phyloP scores from a whole-genome alignment of 116 monocot genomes.

The Papilionanthe hybrid region DNA sequence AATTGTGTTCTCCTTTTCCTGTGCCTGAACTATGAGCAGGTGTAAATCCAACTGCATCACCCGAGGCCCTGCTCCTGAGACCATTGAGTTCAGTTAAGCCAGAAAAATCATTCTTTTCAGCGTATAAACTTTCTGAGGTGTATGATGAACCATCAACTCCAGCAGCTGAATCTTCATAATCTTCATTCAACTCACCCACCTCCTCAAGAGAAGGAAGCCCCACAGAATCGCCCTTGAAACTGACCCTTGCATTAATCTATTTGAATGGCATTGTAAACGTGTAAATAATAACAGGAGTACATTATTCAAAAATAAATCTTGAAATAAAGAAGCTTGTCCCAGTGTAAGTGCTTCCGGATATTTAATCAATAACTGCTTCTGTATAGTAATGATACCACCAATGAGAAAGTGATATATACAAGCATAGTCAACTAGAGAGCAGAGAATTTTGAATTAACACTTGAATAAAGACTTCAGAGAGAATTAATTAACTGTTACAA shows the following conservation, averaged over 20 bases:
- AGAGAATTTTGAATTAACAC: not conserved
- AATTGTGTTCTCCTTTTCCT: constrained; percentile 30
- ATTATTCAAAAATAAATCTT: not conserved
- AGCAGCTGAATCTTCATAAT: constrained; percentile 46
- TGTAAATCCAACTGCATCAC: constrained; percentile 21
- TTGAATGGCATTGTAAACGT: constrained; percentile 4
- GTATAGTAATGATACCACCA: not conserved
- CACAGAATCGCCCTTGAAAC: constrained; percentile 32
- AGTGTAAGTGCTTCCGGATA: not conserved
- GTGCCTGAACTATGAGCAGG: constrained; percentile 26
- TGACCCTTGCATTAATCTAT: constrained; percentile 50
- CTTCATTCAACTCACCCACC: constrained; percentile 41
- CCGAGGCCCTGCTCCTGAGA: constrained; percentile 26
- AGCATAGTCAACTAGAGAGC: not conserved
- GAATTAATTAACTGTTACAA: not conserved
- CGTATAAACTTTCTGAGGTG: constrained; percentile 67
- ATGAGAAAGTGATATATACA: not conserved
- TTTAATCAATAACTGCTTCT: not conserved
- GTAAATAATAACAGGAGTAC: not conserved
- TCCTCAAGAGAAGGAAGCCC: constrained; percentile 48
- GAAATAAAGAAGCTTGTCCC: not conserved
- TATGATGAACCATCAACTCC: constrained; percentile 70
- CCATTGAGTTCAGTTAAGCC: constrained; percentile 36
- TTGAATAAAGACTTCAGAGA: not conserved
- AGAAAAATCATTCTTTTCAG: constrained; percentile 65